Percentiles rank a stretch among this genome's conserved stretches.
Conservation (phyloP, 2,329 filamentous ascomycete genomes). For the Botrytis medusae region DNA sequence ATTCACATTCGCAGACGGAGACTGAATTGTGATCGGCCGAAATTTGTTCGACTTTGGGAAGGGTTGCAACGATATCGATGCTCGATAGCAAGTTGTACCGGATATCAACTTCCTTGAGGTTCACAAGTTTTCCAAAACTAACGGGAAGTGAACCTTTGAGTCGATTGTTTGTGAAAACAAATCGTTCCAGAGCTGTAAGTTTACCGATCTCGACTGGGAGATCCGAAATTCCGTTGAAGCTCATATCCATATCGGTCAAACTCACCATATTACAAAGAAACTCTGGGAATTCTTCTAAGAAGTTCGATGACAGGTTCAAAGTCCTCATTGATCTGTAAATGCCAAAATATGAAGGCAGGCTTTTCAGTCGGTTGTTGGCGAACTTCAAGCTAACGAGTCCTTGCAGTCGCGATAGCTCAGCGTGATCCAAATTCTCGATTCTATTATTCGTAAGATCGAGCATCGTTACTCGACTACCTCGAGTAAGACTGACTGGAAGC, state of each 20-base stretch:
- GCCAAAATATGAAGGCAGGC: conserved; percentile 78
- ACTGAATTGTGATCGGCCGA: conserved; percentile 91
- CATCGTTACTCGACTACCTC: conserved; percentile 79
- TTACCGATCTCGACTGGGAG: conserved; percentile 78
- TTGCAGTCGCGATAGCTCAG: conserved; percentile 72
- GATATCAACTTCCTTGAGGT: conserved; percentile 85
- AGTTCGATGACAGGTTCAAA: conserved; percentile 92
- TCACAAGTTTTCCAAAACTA: conserved; percentile 70
- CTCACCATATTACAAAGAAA: conserved; percentile 81
- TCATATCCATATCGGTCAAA: conserved; percentile 90
- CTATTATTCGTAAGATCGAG: conserved; percentile 95
- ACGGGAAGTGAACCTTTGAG: conserved; percentile 72
- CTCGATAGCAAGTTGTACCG: conserved; percentile 88
- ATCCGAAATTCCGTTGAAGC: conserved; percentile 85
- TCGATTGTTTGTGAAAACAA: conserved; percentile 95
- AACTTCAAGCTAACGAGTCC: conserved; percentile 86
- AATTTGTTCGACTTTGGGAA: conserved; percentile 84
- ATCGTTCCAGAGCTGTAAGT: conserved; percentile 76
- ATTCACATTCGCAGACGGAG: conserved; percentile 86
- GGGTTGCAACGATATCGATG: conserved; percentile 80
- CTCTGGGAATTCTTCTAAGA: conserved; percentile 77
- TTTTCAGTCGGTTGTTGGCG: conserved; percentile 85
- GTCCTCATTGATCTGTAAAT: conserved; percentile 76
- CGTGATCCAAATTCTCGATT: conserved; percentile 81
- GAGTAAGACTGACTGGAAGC: conserved; percentile 78